Evolutionary conservation across 352 stramenopile species (phyloP), one percentile per base, ranked within the genome.

Genomic region (Pythium rishiriense): DNA sequence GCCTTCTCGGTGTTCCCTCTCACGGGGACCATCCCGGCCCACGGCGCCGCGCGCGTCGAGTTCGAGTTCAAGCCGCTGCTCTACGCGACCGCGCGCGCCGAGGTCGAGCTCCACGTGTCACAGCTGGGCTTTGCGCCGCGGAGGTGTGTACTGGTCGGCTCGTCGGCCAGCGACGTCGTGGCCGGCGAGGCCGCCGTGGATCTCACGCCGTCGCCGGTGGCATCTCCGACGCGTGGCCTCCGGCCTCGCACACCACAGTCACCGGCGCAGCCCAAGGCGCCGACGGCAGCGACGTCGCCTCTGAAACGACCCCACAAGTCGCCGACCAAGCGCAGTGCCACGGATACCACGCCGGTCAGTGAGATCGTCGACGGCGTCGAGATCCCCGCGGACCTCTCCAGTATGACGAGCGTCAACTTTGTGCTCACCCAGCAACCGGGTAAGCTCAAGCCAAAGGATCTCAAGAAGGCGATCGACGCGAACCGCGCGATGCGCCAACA

Each of bases 401-500:
- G 62, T 4, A 75, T 89, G 49, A 59, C 75, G 26, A 76, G 81
- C 25, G 85, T 92, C 54, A 96, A 81, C 60, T 96, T 93, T 65
- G 74, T 97, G 4, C 69, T 97, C 21, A 97, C 90, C 35, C 90
- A 97, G 74, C 77, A 96, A 58, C 71, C 81, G 0, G 89, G 90
- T 0, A 97, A 97, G 58, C 73, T 97, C 29, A 94, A 94, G 33
- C 89, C 86, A 9, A 96, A 96, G 64, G 88, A 97, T 49, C 74
- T 97, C 11, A 96, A 97, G 69, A 83, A 85, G 41, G 86, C 88
- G 11, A 96, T 97, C 50, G 78, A 90, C 26, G 74, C 82, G 24
- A 93, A 92, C 39, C 84, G 87, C 24, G 69, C 74, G 24, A 72
- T 95, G 24, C 76, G 74, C 1, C 76, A 82, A 47, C 73, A 78